Base-by-base conservation (phyloP, 2,329 filamentous ascomycete species). In the Mollisiaceae sp. region DNA sequence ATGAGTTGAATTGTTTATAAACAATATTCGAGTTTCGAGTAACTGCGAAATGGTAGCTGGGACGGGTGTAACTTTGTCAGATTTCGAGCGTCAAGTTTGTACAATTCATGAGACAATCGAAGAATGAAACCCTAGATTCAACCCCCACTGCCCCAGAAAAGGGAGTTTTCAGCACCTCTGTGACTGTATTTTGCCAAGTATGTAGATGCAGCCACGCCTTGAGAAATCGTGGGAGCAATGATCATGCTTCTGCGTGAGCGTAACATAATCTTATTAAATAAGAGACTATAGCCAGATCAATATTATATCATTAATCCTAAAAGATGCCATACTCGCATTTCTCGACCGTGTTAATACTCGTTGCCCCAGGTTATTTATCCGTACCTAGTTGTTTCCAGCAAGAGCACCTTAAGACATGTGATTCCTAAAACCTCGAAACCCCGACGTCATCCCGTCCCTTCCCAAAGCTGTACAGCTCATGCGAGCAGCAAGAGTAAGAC, bases 51-150 rank as follows among this genome's bases (percentile, higher is more conserved):
- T 54, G 24, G 50, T 22, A 35, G 45, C n/a, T 50, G n/a, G n/a
- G 9, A 9, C n/a, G 32, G 22, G 47, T 8, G 20, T 52, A 24
- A 8, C 22, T 24, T 22, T 54, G 50, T 35, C 27, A 18, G 27
- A 35, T 54, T 54, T 54, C 11, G 27, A 54, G 50, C 50, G 14
- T 35, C 50, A 35, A 54, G 50, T 35, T 54, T 54, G 22, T 54
- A 32, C 50, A 54, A 35, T 15, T 54, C 14, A 32, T 35, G 50
- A 54, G 50, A 54, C 11, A 32, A 24, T 32, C 27, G 50, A 54
- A 3, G 50, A 54, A 54, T 32, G 14, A 32, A 35, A 11, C 11
- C 32, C 32, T 2, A 50, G 9, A 50, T 50, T 50, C n/a, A n/a
- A 50, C 22, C 22, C 3, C n/a, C 6, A 32, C n/a, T n/a, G n/a